Percentiles rank a stretch among this genome's conserved stretches.
Evolutionary conservation across 148 eudicot genomes (phyloP).

Genomic region (Polygonum maritimum): DNA sequence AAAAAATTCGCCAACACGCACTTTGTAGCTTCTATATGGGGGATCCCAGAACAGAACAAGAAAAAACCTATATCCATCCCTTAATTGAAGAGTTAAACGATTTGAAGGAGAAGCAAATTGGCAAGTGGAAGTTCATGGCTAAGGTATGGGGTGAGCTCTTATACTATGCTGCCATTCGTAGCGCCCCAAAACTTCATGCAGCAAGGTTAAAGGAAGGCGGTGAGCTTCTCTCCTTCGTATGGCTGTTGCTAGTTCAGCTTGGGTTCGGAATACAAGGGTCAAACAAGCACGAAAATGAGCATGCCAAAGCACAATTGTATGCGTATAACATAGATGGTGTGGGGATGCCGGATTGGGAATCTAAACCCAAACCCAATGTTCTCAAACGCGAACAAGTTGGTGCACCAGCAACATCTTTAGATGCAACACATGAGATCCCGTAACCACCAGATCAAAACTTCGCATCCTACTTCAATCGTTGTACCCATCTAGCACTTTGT

Average conservation of each 20-base stretch:
- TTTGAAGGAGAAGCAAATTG: neutral
- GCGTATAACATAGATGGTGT: too few relatives aligned
- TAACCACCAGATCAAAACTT: too few relatives aligned
- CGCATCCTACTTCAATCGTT: too few relatives aligned
- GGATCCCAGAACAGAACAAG: neutral
- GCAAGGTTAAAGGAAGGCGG: neutral
- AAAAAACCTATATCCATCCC: too few relatives aligned
- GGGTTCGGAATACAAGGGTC: neutral
- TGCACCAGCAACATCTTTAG: too few relatives aligned
- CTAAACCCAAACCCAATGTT: too few relatives aligned
- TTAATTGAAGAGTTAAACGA: neutral
- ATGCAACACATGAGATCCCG: too few relatives aligned
- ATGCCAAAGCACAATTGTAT: neutral
- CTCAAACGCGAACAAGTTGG: too few relatives aligned
- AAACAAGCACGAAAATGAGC: neutral
- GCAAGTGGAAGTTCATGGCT: neutral
- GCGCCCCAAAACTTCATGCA: neutral
- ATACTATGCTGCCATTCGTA: neutral
- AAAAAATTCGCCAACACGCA: neutral
- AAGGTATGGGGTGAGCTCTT: neutral
- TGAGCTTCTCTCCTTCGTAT: neutral
- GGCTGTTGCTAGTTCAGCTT: neutral
- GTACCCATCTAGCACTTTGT: too few relatives aligned
- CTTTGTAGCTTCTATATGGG: neutral
- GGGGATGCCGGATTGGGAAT: too few relatives aligned